Evolutionary conservation across 2,329 filamentous ascomycete species (phyloP).

Genomic region (Emergomyces africanus): DNA sequence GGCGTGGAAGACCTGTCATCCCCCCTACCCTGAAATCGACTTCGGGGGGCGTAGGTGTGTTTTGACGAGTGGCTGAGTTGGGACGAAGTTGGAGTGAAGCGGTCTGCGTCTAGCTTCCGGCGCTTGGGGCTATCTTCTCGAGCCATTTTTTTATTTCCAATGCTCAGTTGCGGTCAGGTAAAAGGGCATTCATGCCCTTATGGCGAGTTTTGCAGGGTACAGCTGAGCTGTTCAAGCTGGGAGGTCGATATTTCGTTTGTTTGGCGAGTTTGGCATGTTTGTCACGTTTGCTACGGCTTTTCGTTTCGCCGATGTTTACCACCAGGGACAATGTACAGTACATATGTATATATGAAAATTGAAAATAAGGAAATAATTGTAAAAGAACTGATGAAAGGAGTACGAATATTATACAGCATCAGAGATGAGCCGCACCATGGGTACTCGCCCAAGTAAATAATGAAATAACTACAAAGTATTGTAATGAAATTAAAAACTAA

Average conservation of each 20-base stretch:
- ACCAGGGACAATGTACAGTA: too few relatives aligned
- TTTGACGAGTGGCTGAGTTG: constrained; percentile 28
- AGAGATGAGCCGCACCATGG: too few relatives aligned
- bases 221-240: too few relatives aligned
- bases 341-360: too few relatives aligned
- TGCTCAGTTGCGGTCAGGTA: not conserved
- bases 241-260: not conserved
- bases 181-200: not conserved
- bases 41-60: constrained; percentile 24
- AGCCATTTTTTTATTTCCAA: constrained; percentile 19
- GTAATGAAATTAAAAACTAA: not conserved
- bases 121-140: constrained; percentile 46
- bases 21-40: constrained; percentile 11
- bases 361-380: too few relatives aligned
- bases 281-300: not conserved
- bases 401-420: too few relatives aligned
- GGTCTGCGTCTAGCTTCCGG: constrained; percentile 53
- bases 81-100: constrained; percentile 42
- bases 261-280: not conserved
- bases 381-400: too few relatives aligned
- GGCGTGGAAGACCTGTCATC: constrained; percentile 21
- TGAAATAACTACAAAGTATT: too few relatives aligned
- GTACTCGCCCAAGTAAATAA: too few relatives aligned
- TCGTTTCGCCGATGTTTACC: not conserved
- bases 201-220: not conserved